Percentiles rank a stretch among this genome's conserved stretches.
phyloP scores from a whole-genome alignment of 176 grass and related monocot species.

The Elaeis guineensis region DNA sequence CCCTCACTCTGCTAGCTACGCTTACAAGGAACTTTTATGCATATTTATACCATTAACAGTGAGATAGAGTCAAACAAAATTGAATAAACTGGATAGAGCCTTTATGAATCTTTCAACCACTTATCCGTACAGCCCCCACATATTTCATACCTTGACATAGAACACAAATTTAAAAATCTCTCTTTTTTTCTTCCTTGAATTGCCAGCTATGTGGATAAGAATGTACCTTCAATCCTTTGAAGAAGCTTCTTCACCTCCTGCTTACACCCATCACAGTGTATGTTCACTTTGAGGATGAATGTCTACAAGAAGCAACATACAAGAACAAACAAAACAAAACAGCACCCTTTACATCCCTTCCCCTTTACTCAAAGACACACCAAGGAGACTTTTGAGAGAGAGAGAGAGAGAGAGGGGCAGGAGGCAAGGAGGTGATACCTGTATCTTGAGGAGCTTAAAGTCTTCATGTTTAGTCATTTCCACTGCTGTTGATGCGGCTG shows the following conservation, averaged over 20 bases:
- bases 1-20: too few species aligned
- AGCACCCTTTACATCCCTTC: too few species aligned
- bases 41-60: too few species aligned
- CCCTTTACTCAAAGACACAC: constrained; percentile 10
- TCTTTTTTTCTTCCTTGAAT: too few species aligned
- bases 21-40: too few species aligned
- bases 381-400: background rate
- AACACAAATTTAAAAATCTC: too few species aligned
- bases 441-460: constrained; percentile 97
- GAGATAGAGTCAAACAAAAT: too few species aligned
- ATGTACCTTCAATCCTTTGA: constrained; percentile 87
- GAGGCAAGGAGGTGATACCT: constrained; percentile 30
- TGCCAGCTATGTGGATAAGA: background rate
- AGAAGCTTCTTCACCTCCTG: constrained; percentile 96
- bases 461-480: constrained; percentile 90
- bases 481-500: constrained; percentile 24
- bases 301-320: constrained; percentile 43
- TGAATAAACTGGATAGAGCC: too few species aligned
- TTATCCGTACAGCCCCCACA: too few species aligned
- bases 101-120: too few species aligned
- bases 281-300: constrained; percentile 83
- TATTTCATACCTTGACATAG: too few species aligned
- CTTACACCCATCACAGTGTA: constrained; percentile 99
- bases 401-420: background rate
- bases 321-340: too few species aligned